Evolutionary conservation across 371 early-diverging fungal genomes (phyloP).

Genomic region (Mortierella sp.): DNA sequence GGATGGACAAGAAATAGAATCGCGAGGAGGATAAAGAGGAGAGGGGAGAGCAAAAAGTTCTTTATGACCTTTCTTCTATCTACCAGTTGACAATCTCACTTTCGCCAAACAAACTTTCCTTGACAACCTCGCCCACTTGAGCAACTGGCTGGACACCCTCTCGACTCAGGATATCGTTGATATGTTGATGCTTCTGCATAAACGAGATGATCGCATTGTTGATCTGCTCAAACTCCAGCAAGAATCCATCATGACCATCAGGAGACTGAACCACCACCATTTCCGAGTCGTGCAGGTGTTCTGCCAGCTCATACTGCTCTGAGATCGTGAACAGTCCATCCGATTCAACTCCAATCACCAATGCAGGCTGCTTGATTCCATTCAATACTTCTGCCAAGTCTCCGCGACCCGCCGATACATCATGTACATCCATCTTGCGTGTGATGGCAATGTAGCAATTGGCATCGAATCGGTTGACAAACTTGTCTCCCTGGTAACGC

Average conservation of each 20-base stretch:
- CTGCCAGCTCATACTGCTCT: conserved; percentile 82
- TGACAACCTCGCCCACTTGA: conserved; percentile 40
- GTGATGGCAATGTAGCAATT: conserved; percentile 96
- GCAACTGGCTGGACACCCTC: conserved; percentile 9
- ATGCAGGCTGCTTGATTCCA: conserved; percentile 76
- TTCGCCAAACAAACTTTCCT: conserved; percentile 51
- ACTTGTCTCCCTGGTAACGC: conserved; percentile 96
- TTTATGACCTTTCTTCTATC: too few species aligned
- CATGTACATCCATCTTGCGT: conserved; percentile 94
- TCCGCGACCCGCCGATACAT: conserved; percentile 76
- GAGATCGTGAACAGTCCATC: conserved; percentile 87
- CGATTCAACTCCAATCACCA: conserved; percentile 85
- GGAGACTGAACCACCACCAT: conserved; percentile 84
- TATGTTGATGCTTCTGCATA: conserved; percentile 54
- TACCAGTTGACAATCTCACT: conserved; percentile 54
- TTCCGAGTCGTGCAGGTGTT: conserved; percentile 81
- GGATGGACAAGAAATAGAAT: too few species aligned
- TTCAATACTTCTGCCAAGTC: conserved; percentile 65
- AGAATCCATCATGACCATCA: conserved; percentile 96
- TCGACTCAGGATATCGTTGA: conserved; percentile 11
- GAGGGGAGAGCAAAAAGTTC: too few species aligned
- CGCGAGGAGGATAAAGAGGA: too few species aligned
- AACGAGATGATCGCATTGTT: conserved; percentile 73
- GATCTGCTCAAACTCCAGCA: conserved; percentile 94
- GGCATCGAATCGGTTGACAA: conserved; percentile 94